Evolutionary conservation across 768 basidiomycete genomes (phyloP).

Genomic region (Suillus brevipes): DNA sequence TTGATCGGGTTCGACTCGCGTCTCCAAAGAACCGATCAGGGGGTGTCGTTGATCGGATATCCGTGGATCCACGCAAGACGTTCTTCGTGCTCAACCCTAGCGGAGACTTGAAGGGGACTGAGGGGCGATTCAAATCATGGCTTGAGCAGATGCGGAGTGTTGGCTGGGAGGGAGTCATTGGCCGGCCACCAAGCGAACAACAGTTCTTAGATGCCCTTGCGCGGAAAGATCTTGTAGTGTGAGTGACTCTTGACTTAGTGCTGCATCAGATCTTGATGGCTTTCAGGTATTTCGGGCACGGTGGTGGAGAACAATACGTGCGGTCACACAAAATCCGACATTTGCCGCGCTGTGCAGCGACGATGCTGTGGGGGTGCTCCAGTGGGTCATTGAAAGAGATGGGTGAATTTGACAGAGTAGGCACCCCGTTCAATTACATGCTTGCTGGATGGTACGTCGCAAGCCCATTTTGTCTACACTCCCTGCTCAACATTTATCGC

Average conservation of each 20-base stretch:
- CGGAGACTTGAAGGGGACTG: constrained; percentile 83
- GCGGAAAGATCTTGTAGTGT: constrained; percentile 87
- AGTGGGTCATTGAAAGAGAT: constrained; percentile 85
- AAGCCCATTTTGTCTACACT: background rate
- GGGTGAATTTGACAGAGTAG: constrained; percentile 91
- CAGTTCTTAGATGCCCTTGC: constrained; percentile 75
- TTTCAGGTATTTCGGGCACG: constrained; percentile 92
- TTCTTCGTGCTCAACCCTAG: constrained; percentile 92
- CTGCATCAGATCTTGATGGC: constrained; percentile 10
- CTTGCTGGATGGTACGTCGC: constrained; percentile 87
- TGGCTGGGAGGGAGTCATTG: constrained; percentile 86
- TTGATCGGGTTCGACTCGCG: constrained; percentile 75
- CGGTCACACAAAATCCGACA: constrained; percentile 84
- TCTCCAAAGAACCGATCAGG: constrained; percentile 14
- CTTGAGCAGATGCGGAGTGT: constrained; percentile 63
- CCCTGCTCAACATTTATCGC: constrained; percentile 3
- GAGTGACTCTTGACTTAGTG: constrained; percentile 35
- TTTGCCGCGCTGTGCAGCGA: constrained; percentile 83
- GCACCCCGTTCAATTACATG: constrained; percentile 95
- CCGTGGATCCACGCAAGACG: constrained; percentile 65
- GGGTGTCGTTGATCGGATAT: constrained; percentile 43
- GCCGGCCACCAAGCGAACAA: constrained; percentile 77
- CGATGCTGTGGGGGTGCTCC: constrained; percentile 99
- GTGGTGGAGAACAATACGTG: constrained; percentile 92
- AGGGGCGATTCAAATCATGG: constrained; percentile 82